phyloP scores from a whole-genome alignment of 108 stramenopile genomes.

The Parietichytrium sp. region DNA sequence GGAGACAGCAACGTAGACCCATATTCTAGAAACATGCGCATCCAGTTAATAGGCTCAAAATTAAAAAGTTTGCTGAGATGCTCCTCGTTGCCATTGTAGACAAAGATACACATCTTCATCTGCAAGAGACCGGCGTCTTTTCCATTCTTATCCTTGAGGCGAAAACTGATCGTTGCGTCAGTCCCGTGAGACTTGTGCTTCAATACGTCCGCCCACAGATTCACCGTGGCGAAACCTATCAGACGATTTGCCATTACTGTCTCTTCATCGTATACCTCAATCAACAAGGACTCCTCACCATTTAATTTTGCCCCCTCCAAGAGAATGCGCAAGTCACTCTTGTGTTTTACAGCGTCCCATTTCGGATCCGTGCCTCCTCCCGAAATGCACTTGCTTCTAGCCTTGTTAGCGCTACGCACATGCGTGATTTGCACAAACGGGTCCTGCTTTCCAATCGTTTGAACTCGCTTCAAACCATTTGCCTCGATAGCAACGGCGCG shows the following conservation, averaged over 20 bases:
- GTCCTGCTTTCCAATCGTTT: neutral
- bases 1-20: too few species aligned
- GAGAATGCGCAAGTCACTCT: neutral
- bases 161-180: neutral
- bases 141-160: neutral
- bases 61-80: too few species aligned
- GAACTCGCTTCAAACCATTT: neutral
- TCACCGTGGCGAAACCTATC: neutral
- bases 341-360: neutral
- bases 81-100: neutral
- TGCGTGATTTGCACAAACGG: conserved; percentile 12
- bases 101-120: neutral
- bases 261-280: neutral
- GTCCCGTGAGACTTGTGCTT: neutral
- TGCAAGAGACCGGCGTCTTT: neutral
- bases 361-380: neutral
- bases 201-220: neutral
- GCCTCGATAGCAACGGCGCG: neutral
- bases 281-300: neutral
- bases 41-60: too few species aligned
- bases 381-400: neutral
- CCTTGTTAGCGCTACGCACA: neutral
- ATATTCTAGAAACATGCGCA: too few species aligned
- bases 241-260: neutral
- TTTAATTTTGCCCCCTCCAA: neutral